phyloP scores from a whole-genome alignment of 176 grass and related monocot genomes.

The Ampelocalamus luodianensis region DNA sequence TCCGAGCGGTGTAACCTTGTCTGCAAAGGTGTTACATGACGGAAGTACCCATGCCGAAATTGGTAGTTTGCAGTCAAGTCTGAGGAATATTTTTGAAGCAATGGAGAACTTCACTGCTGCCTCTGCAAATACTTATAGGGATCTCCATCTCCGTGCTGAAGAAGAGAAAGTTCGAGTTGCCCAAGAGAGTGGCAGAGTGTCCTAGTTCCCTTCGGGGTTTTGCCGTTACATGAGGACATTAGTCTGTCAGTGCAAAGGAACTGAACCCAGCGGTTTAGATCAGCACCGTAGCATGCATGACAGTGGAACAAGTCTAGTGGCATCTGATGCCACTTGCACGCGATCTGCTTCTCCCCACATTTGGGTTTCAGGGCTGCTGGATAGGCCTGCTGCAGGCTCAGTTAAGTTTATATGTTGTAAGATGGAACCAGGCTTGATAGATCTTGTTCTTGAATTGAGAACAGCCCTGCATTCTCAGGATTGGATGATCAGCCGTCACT shows the following conservation, averaged over 20 bases:
- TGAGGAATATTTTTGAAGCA: constrained; percentile 79
- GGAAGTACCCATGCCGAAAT: constrained; percentile 42
- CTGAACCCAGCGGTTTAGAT: neutral
- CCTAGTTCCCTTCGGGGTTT: constrained; percentile 5
- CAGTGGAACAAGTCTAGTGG: neutral
- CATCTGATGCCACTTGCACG: neutral
- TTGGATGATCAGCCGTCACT: neutral
- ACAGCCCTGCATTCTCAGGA: neutral
- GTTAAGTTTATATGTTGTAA: neutral
- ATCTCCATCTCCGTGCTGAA: constrained; percentile 53
- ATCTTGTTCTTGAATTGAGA: neutral
- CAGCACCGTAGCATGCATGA: neutral
- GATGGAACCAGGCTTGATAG: neutral
- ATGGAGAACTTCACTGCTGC: constrained; percentile 71
- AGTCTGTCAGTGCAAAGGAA: constrained; percentile 12
- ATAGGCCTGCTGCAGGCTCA: neutral
- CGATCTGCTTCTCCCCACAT: neutral
- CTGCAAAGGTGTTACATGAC: constrained; percentile 51
- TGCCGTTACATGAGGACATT: constrained; percentile 25
- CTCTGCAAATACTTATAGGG: constrained; percentile 69
- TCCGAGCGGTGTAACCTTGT: constrained; percentile 56
- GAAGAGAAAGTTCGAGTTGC: constrained; percentile 78
- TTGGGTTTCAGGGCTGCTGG: neutral
- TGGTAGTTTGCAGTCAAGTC: constrained; percentile 62
- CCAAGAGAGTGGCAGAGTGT: constrained; percentile 36